Conservation (phyloP, 768 basidiomycete genomes). For the Lentinula sp. region DNA sequence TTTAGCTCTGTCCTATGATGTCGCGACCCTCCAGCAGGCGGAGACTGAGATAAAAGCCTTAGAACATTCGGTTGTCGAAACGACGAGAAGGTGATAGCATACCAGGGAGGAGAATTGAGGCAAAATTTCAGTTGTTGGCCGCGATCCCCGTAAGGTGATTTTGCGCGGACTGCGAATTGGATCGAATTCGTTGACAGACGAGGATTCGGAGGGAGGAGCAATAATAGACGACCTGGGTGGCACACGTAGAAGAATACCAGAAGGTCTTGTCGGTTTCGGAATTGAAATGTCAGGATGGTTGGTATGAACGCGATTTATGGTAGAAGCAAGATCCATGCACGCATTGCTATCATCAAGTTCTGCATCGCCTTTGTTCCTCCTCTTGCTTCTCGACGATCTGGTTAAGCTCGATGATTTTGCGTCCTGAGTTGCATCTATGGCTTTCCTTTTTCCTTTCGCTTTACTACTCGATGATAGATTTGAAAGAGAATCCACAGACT, state of each 20-base stretch:
- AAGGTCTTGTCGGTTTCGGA: neutral
- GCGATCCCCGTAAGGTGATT: neutral
- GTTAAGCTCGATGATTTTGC: neutral
- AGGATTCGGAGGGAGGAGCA: neutral
- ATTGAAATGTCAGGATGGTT: no score
- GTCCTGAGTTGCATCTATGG: neutral
- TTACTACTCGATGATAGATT: neutral
- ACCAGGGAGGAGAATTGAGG: neutral
- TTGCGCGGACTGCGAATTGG: neutral
- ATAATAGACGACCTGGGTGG: neutral
- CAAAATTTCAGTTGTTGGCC: neutral
- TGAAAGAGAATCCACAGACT: slow-evolving; percentile 9
- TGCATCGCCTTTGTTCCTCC: neutral
- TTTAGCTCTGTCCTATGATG: neutral
- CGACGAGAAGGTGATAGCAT: neutral
- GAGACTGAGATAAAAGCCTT: neutral
- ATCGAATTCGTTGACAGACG: neutral
- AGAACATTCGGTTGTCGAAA: neutral
- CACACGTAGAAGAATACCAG: neutral
- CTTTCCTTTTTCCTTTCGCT: slow-evolving; percentile 16
- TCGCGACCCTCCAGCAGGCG: neutral
- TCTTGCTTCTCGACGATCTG: neutral
- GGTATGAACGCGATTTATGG: neutral
- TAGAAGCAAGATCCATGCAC: neutral
- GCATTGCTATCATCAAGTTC: neutral